Evolutionary conservation across 2,329 filamentous ascomycete species (phyloP).

Genomic region (Incumbomyces lentus): DNA sequence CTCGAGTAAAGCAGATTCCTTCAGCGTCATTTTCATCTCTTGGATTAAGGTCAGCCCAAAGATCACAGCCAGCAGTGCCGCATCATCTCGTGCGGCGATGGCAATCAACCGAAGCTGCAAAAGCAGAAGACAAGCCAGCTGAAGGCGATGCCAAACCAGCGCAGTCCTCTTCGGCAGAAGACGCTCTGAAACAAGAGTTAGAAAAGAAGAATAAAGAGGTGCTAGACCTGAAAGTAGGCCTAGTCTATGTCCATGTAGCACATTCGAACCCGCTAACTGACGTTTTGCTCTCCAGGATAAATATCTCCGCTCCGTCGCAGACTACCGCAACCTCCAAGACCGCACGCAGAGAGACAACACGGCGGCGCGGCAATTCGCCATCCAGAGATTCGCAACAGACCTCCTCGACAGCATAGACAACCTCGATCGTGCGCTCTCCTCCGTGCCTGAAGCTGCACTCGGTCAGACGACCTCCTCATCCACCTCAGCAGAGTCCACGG

Average conservation of each 20-base stretch:
- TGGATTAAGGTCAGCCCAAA: constrained; percentile 15
- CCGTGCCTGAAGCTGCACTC: constrained; percentile 67
- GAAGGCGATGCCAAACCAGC: constrained; percentile 34
- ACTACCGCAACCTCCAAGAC: constrained; percentile 96
- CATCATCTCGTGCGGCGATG: constrained; percentile 27
- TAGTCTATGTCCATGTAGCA: not conserved
- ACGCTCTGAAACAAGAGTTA: constrained; percentile 52
- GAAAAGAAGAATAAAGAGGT: constrained; percentile 63
- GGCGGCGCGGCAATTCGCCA: constrained; percentile 78
- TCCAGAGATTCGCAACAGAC: constrained; percentile 88
- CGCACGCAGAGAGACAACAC: constrained; percentile 86
- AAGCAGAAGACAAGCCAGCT: constrained; percentile 29
- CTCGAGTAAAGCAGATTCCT: constrained; percentile 9
- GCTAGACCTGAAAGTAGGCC: constrained; percentile 70
- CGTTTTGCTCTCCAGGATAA: constrained; percentile 57
- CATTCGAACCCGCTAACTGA: not conserved
- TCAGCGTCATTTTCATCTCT: constrained; percentile 14
- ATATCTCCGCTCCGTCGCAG: constrained; percentile 85
- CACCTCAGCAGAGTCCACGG: constrained; percentile 20
- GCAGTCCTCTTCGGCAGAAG: constrained; percentile 35
- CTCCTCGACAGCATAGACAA: constrained; percentile 94
- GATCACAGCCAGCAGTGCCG: constrained; percentile 24
- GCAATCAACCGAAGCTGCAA: constrained; percentile 34
- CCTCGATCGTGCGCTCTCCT: constrained; percentile 79
- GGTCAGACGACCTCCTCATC: constrained; percentile 22